Evolutionary conservation across 2,329 filamentous ascomycete genomes (phyloP).

Genomic region (Colletotrichum caudatum): DNA sequence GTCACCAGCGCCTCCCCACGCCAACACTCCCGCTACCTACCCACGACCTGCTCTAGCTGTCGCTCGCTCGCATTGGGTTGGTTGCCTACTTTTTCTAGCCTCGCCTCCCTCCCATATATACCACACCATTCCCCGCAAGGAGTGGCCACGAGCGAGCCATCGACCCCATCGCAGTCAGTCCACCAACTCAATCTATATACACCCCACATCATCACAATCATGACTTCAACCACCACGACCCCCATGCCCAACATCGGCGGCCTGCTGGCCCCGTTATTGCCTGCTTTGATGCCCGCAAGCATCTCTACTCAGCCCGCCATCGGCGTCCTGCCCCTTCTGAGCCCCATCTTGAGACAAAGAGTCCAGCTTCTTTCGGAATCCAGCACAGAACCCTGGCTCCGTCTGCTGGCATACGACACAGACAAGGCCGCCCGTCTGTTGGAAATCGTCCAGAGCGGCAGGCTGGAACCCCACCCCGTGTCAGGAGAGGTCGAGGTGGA

Average conservation of each 20-base stretch:
- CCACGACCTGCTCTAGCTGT: conserved; percentile 3
- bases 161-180: background rate
- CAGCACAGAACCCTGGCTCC: conserved; percentile 77
- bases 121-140: conserved; percentile 5
- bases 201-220: conserved; percentile 40
- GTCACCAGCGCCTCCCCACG: conserved; percentile 22
- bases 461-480: conserved; percentile 82
- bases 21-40: conserved; percentile 32
- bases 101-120: conserved; percentile 16
- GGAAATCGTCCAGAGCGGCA: conserved; percentile 70
- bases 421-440: conserved; percentile 68
- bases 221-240: conserved; percentile 46
- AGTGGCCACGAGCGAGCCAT: conserved; percentile 7
- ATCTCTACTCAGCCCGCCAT: conserved; percentile 68
- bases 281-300: conserved; percentile 69
- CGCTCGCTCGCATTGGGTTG: conserved; percentile 15
- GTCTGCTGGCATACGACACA: conserved; percentile 76
- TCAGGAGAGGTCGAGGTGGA: conserved; percentile 84
- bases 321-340: conserved; percentile 69
- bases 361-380: conserved; percentile 73
- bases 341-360: conserved; percentile 74
- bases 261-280: conserved; percentile 68
- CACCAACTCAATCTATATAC: background rate
- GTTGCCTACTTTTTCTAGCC: conserved; percentile 20
- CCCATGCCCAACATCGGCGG: conserved; percentile 54